Evolutionary conservation across 176 grass and related monocot species (phyloP).

Genomic region (Typha latifolia): DNA sequence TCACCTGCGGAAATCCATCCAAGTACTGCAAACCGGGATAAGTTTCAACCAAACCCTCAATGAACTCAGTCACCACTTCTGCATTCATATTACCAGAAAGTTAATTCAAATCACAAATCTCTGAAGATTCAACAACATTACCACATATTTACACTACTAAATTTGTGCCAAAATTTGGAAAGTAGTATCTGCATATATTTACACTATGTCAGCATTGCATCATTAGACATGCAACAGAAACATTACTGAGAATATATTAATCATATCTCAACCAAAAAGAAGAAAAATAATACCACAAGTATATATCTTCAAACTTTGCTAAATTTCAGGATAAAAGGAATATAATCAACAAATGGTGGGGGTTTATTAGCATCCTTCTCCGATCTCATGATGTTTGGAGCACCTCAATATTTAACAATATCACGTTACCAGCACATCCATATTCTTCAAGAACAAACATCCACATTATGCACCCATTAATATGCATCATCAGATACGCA

Average conservation of each 20-base stretch:
- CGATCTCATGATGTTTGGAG: too few relatives aligned
- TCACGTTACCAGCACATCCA: background rate
- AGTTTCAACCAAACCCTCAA: slow-evolving; percentile 96
- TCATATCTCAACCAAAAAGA: background rate
- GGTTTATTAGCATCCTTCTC: too few relatives aligned
- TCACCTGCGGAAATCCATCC: slow-evolving; percentile 89
- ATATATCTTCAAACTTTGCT: background rate
- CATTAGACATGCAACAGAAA: background rate
- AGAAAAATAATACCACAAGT: background rate
- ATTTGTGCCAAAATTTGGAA: too few relatives aligned
- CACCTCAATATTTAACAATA: background rate
- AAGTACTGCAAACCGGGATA: slow-evolving; percentile 92
- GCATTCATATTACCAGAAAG: slow-evolving; percentile 8
- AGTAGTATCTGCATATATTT: background rate
- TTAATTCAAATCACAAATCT: slow-evolving; percentile 19
- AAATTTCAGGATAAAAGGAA: background rate
- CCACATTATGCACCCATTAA: background rate
- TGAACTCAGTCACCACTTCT: slow-evolving; percentile 97
- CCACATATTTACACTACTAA: background rate
- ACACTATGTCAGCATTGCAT: background rate
- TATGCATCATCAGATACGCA: background rate
- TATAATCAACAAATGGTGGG: background rate
- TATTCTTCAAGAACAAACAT: background rate
- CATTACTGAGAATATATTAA: background rate
- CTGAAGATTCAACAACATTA: background rate